A percentile compares a stretch with the other conserved stretches of the same genome.
phyloP scores from a whole-genome alignment of 2,329 filamentous ascomycete species.

The Plectosphaerella sp. region DNA sequence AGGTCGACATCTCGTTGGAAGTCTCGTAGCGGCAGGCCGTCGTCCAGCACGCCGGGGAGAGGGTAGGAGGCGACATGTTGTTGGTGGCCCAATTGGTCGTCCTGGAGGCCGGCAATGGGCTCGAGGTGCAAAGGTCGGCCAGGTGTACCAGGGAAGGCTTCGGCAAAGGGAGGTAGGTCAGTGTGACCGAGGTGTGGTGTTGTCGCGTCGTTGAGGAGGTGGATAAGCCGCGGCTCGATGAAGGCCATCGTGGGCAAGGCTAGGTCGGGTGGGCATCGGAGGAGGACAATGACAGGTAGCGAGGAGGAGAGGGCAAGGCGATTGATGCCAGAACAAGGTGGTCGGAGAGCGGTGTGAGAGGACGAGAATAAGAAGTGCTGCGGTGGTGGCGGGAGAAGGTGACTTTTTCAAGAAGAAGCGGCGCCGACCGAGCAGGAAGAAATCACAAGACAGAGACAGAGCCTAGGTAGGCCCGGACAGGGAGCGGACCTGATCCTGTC shows the following conservation, averaged over 20 bases:
- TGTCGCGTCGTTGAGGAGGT: conserved; percentile 55
- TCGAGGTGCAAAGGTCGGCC: conserved; percentile 49
- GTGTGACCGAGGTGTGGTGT: conserved; percentile 42
- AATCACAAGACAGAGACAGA: no score
- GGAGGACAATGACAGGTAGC: background rate
- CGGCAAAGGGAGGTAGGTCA: conserved; percentile 48
- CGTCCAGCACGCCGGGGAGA: conserved; percentile 5
- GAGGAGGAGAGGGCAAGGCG: conserved; percentile 2
- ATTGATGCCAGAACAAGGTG: conserved; percentile 4
- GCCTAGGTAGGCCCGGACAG: no score
- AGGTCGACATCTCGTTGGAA: conserved; percentile 7
- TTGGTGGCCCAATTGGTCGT: conserved; percentile 23
- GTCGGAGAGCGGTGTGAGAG: conserved; percentile 6
- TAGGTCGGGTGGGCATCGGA: conserved; percentile 28
- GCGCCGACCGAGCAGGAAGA: conserved; percentile 5
- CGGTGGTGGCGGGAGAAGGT: no score
- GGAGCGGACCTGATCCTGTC: no score
- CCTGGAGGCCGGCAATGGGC: conserved; percentile 37
- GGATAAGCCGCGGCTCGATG: conserved; percentile 64
- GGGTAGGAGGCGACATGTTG: conserved; percentile 6
- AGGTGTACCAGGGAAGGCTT: conserved; percentile 36
- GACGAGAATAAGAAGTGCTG: background rate
- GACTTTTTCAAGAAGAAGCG: background rate
- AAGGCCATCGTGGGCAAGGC: conserved; percentile 50
- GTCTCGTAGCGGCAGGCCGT: conserved; percentile 6